Evolutionary conservation across 192 early-diverging fungal genomes (phyloP), one percentile per base, ranked within the genome.

Genomic region (Coemansia sp.): DNA sequence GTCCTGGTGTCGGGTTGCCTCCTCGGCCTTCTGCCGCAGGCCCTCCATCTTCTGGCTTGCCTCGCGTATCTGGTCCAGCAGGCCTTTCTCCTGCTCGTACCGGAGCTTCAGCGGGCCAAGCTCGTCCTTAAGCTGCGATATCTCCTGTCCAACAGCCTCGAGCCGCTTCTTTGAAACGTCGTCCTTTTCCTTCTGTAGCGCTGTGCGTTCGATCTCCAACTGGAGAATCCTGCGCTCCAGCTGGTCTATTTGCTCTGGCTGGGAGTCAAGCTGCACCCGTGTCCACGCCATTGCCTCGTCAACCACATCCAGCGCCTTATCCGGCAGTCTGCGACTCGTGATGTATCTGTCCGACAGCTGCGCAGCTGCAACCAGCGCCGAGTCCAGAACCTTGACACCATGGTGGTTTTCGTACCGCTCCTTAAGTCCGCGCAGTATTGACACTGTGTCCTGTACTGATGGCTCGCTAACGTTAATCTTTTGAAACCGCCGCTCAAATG

Each of bases 231-330:
- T 90, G 45, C 98, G 92, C 68, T 99, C 95, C n/a, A 99, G 85
- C 4, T 90, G 86, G 79, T 99, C 98, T 56, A 99, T 98, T 62
- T 89, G 83, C 83, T 99, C 98, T 6, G 98, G 98, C 70, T 96
- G 92, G 9, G 95, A 93, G 71, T 99, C 98, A 16, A 98, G 86
- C 76, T 99, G 96, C 9, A 99, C 96, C 32, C 95, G 91, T 5
- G 90, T 90, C 79, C 95, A 94, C 15, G 98, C 96, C 76, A 93
- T 95, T 2, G 96, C 96, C 83, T 99, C 96, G 76, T 99, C 98
- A 57, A 98, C 86, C 32, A 93, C 74, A 48, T 93, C 92, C 59
- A 93, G 90, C 59, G 92, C 88, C 70, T 92, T 92, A 78, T 93
- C 92, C 9, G 92, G 92, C 19, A 90, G 83, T 74, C 89, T 87